Evolutionary conservation across 208 protist species (phyloP), one percentile per base, ranked within the genome.

Genomic region (Leishmania guyanensis): DNA sequence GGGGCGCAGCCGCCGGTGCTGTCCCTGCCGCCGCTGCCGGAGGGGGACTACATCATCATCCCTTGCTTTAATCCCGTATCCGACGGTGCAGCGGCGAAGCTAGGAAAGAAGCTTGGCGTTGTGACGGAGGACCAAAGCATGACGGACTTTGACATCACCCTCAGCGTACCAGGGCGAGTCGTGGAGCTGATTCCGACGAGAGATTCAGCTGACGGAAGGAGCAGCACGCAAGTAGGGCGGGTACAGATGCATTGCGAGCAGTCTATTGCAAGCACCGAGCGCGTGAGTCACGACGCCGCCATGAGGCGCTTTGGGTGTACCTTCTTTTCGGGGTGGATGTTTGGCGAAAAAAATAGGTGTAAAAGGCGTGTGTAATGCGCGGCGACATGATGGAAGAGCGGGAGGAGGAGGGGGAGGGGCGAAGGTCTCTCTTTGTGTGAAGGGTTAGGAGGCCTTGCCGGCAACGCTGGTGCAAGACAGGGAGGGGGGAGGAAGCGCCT

Each of bases 41-140:
- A 88, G 1, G 93, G 93, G 26, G 90, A 95, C 53, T 97, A 97
- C 84, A 86, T 88, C 6, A 78, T 97, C 60, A 84, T 94, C 51
- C 86, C 90, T 0, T 88, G 86, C 22, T 84, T 93, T 53, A 22
- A 22, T 4, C 65, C 48, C 5, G 16, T 46, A 17, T 20, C 64
- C 90, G 87, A 84, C 62, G 82, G 4, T 83, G 85, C 43, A 83
- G 88, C 72, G 75, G 85, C 36, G 83, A 33, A 81, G n/a, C 78
- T 81, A 50, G 91, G 87, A 85, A 68, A 83, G 22, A 88, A 85
- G 56, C 87, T 85, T 54, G 77, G 86, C 22, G 83, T 83, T 2
- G 91, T 36, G 65, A n/a, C 16, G 17, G 65, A 36, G 46, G 5
- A 17, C 9, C 69, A 36, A 36, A 54, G 26, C 69, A 36, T 4